Evolutionary conservation across 306 rosid genomes (phyloP), one percentile per base, ranked within the genome.

Genomic region (Carpinus fangiana): DNA sequence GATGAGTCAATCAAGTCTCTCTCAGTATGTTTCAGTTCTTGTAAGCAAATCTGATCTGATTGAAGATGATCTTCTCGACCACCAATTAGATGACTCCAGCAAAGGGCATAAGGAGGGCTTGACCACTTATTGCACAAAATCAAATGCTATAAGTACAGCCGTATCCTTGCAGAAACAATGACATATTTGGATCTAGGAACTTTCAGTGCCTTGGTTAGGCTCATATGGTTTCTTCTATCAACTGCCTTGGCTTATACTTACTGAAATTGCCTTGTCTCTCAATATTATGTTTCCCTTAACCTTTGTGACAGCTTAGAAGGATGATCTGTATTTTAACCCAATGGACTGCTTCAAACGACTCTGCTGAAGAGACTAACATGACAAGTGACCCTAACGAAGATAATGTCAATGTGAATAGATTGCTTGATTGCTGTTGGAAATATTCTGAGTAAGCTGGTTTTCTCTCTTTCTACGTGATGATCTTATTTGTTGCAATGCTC

Each of bases 51-150:
- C 83, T 47, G 97, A 92, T 81, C 87, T 84, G 68, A 94, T 94
- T 54, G 98, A 94, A 82, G 97, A 94, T 72, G 97, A 90, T 79
- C 97, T 92, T 84, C 90, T 94, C 31, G 89, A 89, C 79, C 75
- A 54, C 48, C 89, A 79, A 78, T 64, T 80, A 64, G 85, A 48
- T 71, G 80, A 78, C 79, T 79, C 84, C 36, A 56, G 83, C 45
- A 65, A 80, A 76, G 86, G 76, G 56, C 82, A 76, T 18, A 77
- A 81, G 73, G 79, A 81, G 73, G 81, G 36, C 54, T 71, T 57
- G 76, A 59, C 67, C 70, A 56, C 77, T 72, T 34, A 85, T 64
- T 76, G 85, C 70, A 52, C 73, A 71, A 78, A 79, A 74, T 77
- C 82, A 18, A 85, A 76, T 79, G 87, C 98, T 86, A 87, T 85